Evolutionary conservation across 2,329 filamentous ascomycete species (phyloP).

Genomic region (Aspergillus sclerotialis): DNA sequence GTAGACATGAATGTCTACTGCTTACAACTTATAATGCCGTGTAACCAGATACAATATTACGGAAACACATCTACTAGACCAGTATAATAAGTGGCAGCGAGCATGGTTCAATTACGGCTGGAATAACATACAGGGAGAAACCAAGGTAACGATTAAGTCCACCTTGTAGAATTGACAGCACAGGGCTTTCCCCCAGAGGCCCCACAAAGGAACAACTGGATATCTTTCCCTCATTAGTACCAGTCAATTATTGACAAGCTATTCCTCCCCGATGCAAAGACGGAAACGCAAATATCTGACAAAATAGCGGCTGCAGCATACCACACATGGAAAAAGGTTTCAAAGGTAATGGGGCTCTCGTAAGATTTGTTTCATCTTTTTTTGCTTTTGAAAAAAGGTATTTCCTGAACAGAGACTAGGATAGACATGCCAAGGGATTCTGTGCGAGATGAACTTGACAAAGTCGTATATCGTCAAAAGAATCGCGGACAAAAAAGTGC

Average conservation of each 20-base stretch:
- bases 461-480: constrained; percentile 14
- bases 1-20: too few species aligned
- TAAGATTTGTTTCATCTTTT: constrained; percentile 25
- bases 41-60: too few species aligned
- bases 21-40: too few species aligned
- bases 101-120: constrained; percentile 32
- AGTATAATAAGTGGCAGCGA: constrained; percentile 20
- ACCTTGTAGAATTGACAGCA: constrained; percentile 67
- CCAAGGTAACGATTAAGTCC: constrained; percentile 83
- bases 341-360: constrained; percentile 18
- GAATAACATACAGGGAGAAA: constrained; percentile 31
- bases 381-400: constrained; percentile 18
- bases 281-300: constrained; percentile 16
- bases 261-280: constrained; percentile 30
- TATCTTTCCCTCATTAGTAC: constrained; percentile 99
- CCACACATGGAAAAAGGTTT: constrained; percentile 21
- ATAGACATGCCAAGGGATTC: constrained; percentile 32
- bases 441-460: constrained; percentile 12
- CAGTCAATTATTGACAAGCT: constrained; percentile 50
- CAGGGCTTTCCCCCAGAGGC: constrained; percentile 92
- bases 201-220: constrained; percentile 46
- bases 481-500: constrained; percentile 14
- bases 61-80: too few species aligned
- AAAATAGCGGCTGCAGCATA: constrained; percentile 14
- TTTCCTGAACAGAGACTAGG: constrained; percentile 29